These are phyloP conservation scores for Aegle marmelos DNA, from an alignment of 345 rosid species.

Conservation along the genomic window DNA sequence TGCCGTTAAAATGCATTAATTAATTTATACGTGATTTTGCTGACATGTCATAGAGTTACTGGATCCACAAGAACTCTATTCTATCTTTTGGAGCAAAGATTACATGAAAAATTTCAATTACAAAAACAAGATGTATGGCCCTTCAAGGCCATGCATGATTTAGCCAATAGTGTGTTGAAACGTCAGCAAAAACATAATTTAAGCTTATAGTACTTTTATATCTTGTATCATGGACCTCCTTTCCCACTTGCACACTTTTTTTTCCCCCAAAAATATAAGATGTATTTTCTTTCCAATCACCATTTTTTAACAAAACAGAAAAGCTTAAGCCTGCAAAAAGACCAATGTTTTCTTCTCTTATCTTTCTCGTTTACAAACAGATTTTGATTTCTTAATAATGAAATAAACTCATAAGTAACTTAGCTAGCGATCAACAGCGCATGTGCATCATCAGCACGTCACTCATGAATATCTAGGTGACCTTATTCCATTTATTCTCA, in stretches of 20 bases:
- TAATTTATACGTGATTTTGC: neutral
- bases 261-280: neutral
- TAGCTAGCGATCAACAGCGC: neutral
- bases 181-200: neutral
- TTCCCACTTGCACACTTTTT: conserved; percentile 6
- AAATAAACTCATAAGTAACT: neutral
- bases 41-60: neutral
- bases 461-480: conserved; percentile 11
- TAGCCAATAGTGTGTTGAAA: neutral
- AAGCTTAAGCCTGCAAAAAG: conserved; percentile 8
- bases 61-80: neutral
- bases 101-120: neutral
- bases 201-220: neutral
- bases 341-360: conserved; percentile 6
- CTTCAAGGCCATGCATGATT: neutral
- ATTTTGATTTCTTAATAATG: neutral
- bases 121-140: neutral
- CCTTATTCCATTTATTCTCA: conserved; percentile 26
- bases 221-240: neutral
- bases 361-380: neutral
- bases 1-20: neutral
- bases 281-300: conserved; percentile 2
- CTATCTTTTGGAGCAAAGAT: neutral
- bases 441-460: conserved; percentile 39
- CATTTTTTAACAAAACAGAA: conserved; percentile 1